Percentiles rank a stretch among this genome's conserved stretches.
Conservation (phyloP, 208 protist genomes). For the Entamoeba moshkovskii region DNA sequence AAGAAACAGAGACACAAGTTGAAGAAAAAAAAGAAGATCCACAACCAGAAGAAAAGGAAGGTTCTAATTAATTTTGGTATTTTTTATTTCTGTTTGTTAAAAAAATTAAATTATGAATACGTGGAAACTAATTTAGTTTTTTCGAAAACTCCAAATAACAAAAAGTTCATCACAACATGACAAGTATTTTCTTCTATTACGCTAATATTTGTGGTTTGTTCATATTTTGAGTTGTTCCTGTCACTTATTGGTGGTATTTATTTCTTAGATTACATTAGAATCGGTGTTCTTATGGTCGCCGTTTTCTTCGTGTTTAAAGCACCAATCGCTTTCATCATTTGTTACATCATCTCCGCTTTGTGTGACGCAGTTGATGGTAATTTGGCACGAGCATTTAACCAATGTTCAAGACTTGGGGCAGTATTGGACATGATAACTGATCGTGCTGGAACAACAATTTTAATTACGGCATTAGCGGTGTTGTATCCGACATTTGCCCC, state of each 20-base stretch:
- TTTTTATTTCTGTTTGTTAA: too few species aligned
- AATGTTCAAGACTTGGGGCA: constrained; percentile 13
- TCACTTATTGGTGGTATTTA: neutral
- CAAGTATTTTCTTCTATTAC: neutral
- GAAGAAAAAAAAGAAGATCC: too few species aligned
- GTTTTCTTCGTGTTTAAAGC: neutral
- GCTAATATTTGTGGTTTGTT: neutral
- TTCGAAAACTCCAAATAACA: too few species aligned
- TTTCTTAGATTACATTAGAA: neutral
- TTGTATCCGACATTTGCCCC: neutral
- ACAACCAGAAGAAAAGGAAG: too few species aligned
- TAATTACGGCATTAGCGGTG: neutral
- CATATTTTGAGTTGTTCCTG: neutral
- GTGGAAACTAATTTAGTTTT: too few species aligned
- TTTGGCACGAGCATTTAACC: constrained; percentile 9
- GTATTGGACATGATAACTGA: constrained; percentile 25
- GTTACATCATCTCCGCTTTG: constrained; percentile 1
- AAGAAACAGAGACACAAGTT: too few species aligned
- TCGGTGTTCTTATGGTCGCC: neutral
- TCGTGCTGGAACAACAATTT: neutral
- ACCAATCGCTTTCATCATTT: neutral
- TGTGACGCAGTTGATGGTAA: constrained; percentile 22
- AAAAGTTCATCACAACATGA: too few species aligned
- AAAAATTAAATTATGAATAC: too few species aligned
- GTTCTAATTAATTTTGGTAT: too few species aligned